phyloP scores from a whole-genome alignment of 306 rosid genomes.

The Vigna angularis region DNA sequence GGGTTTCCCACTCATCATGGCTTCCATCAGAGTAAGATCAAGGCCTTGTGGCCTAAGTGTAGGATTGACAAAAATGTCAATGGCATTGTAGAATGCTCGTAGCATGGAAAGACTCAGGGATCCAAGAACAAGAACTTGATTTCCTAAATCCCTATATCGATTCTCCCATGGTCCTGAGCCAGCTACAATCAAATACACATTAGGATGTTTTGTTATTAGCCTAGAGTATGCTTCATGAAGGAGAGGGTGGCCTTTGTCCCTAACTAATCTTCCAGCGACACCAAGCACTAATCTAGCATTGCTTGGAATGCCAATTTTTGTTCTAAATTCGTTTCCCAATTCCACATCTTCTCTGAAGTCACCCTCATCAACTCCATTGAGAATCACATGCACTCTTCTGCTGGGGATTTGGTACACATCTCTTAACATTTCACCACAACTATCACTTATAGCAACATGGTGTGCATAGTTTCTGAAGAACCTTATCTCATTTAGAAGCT shows the following conservation, averaged over 20 bases:
- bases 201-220: constrained; percentile 56
- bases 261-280: constrained; percentile 93
- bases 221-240: constrained; percentile 82
- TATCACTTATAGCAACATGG: constrained; percentile 90
- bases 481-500: constrained; percentile 80
- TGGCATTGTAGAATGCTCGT: constrained; percentile 75
- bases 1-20: constrained; percentile 91
- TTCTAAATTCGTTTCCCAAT: constrained; percentile 62
- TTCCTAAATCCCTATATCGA: constrained; percentile 75
- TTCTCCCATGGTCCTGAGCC: constrained; percentile 96
- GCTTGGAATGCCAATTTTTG: constrained; percentile 64
- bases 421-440: constrained; percentile 92
- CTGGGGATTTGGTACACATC: constrained; percentile 85
- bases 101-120: constrained; percentile 75
- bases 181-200: constrained; percentile 77
- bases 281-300: constrained; percentile 83
- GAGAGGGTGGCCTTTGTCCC: constrained; percentile 92
- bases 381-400: constrained; percentile 84
- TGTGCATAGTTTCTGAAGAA: constrained; percentile 85
- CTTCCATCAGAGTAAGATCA: constrained; percentile 94
- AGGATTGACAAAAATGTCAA: constrained; percentile 87
- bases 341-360: constrained; percentile 61
- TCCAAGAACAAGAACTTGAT: constrained; percentile 81
- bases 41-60: constrained; percentile 94
- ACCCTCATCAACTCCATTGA: constrained; percentile 81